phyloP scores from a whole-genome alignment of 2,329 filamentous ascomycete genomes.

The Colletotrichum tamarilloi region DNA sequence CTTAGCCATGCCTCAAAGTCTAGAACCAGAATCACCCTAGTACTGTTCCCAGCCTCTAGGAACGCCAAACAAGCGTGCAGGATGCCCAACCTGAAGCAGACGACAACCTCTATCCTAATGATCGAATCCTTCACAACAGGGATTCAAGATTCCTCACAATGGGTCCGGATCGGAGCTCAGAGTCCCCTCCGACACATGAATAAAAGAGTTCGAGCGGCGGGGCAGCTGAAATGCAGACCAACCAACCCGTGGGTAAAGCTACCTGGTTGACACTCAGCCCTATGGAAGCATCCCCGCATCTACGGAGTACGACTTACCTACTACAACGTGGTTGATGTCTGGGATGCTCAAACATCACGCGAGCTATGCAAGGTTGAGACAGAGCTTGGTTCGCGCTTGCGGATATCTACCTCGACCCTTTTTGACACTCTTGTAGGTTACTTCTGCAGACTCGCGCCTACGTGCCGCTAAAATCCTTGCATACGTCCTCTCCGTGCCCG shows the following conservation, averaged over 20 bases:
- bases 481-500: not conserved
- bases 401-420: not conserved
- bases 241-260: not conserved
- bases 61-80: not conserved
- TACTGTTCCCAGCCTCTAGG: not conserved
- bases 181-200: not conserved
- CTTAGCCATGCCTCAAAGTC: conserved; percentile 2
- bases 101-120: not conserved
- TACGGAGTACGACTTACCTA: not conserved
- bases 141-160: not conserved
- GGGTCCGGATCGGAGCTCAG: not conserved
- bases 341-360: not conserved
- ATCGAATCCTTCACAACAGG: not conserved
- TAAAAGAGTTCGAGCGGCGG: conserved; percentile 1
- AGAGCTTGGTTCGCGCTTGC: not conserved
- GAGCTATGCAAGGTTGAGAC: not conserved
- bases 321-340: not conserved
- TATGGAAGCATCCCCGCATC: conserved; percentile 12
- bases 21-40: not conserved
- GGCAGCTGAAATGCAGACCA: conserved; percentile 6
- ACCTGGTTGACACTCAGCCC: conserved; percentile 15
- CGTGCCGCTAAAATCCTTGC: not conserved
- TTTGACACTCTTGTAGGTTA: not conserved
- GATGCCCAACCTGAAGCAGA: not conserved
- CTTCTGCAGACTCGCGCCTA: not conserved